Percentiles rank a stretch among this genome's conserved stretches.
Evolutionary conservation across 2,329 filamentous ascomycete species (phyloP).

Genomic region (Ambrosiella beaveri): DNA sequence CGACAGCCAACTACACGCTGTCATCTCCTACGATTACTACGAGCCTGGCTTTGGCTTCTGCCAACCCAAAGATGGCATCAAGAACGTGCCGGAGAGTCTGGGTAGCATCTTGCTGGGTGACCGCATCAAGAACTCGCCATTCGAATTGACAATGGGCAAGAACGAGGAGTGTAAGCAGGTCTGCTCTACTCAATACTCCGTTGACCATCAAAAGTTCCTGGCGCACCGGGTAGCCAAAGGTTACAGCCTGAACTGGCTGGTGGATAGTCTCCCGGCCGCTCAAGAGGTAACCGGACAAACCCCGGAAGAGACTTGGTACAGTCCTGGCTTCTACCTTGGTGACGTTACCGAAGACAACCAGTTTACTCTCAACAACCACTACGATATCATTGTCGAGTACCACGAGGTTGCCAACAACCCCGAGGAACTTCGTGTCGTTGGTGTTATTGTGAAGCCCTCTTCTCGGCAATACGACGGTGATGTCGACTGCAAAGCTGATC

Average conservation of each 20-base stretch:
- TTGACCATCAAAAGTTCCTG: conserved; percentile 56
- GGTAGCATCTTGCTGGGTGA: conserved; percentile 96
- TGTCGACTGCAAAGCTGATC: conserved; percentile 44
- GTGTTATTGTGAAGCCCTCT: conserved; percentile 70
- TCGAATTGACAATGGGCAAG: conserved; percentile 67
- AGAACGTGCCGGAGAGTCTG: conserved; percentile 63
- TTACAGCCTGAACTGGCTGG: conserved; percentile 88
- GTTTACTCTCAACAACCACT: conserved; percentile 73
- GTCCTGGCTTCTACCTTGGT: conserved; percentile 75
- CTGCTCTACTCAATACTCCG: conserved; percentile 49
- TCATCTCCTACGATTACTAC: conserved; percentile 95
- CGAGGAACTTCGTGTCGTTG: conserved; percentile 71
- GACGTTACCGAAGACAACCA: conserved; percentile 24
- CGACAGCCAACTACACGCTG: conserved; percentile 73
- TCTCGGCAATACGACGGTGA: conserved; percentile 46
- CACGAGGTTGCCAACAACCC: conserved; percentile 51
- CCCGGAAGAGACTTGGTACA: conserved; percentile 69
- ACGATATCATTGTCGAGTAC: conserved; percentile 85
- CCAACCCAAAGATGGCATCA: conserved; percentile 54
- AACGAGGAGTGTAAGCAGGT: conserved; percentile 78
- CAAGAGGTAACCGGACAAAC: conserved; percentile 63
- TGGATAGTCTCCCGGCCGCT: conserved; percentile 84
- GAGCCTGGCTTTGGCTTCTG: conserved; percentile 79
- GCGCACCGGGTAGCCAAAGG: conserved; percentile 67
- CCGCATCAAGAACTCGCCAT: conserved; percentile 90